Conservation (phyloP, 2,329 filamentous ascomycete species). For the Fusarium chlamydosporum region DNA sequence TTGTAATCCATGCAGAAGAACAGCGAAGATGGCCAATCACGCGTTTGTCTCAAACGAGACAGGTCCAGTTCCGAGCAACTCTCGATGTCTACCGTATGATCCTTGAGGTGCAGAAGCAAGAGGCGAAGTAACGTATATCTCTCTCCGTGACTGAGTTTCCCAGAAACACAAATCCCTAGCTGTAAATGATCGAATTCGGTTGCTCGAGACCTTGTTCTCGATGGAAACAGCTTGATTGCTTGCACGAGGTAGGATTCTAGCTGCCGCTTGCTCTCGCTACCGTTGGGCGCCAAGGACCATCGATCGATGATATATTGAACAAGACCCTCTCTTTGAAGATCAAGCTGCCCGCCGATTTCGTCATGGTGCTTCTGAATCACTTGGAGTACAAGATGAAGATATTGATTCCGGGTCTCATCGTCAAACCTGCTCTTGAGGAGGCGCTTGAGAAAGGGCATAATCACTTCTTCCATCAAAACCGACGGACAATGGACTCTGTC, state of each 20-base stretch:
- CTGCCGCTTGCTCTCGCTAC: conserved; percentile 3
- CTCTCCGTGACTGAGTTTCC: not conserved
- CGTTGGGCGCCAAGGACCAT: conserved; percentile 23
- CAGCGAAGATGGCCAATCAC: conserved; percentile 30
- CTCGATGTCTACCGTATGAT: conserved; percentile 47
- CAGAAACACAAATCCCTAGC: not conserved
- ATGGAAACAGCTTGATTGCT: conserved; percentile 18
- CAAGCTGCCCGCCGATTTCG: not conserved
- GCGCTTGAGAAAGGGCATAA: conserved; percentile 44
- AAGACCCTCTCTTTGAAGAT: conserved; percentile 5
- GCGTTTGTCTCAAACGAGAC: conserved; percentile 10
- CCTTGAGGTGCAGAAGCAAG: conserved; percentile 35
- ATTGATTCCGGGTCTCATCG: conserved; percentile 29
- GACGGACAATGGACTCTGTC: conserved; percentile 16
- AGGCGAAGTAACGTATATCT: conserved; percentile 48
- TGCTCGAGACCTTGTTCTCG: not conserved
- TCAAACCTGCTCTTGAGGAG: conserved; percentile 30
- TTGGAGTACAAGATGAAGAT: conserved; percentile 35
- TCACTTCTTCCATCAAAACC: conserved; percentile 42
- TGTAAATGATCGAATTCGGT: not conserved
- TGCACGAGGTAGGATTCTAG: conserved; percentile 16
- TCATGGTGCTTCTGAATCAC: conserved; percentile 21
- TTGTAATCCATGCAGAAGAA: conserved; percentile 34
- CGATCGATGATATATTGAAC: conserved; percentile 33
- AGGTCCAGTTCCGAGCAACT: conserved; percentile 21